Evolutionary conservation across 331 rosid species (phyloP).

Genomic region (Quercus lobata): DNA sequence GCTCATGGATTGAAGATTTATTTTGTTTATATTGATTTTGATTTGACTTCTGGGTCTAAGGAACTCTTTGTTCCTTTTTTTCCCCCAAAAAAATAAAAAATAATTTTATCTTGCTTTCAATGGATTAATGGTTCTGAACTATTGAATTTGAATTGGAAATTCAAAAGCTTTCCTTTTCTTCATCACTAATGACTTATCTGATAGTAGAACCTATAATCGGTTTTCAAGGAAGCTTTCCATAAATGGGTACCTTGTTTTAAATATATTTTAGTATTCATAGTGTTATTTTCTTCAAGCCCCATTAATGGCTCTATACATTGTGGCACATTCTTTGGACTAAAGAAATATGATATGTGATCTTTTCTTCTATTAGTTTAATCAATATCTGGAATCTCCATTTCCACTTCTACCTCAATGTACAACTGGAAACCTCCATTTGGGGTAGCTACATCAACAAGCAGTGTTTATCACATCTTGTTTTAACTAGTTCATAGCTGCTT

Average conservation of each 20-base stretch:
- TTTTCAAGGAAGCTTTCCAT: not conserved
- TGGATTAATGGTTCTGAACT: slow-evolving; percentile 8
- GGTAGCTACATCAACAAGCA: slow-evolving; percentile 2
- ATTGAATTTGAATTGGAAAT: not conserved
- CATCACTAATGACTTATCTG: not conserved
- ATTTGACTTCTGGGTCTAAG: not conserved
- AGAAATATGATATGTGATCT: not conserved
- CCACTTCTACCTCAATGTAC: not conserved
- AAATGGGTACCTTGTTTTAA: not conserved
- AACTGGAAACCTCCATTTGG: not conserved
- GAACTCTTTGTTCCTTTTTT: not conserved
- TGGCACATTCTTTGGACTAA: not conserved
- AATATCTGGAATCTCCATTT: not conserved
- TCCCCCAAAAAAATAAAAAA: too few relatives aligned
- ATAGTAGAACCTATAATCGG: not conserved
- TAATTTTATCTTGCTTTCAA: not conserved
- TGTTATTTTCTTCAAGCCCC: slow-evolving; percentile 10
- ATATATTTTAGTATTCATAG: not conserved
- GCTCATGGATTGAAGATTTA: not conserved
- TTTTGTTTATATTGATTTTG: slow-evolving; percentile 5
- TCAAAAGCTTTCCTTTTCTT: slow-evolving; percentile 10
- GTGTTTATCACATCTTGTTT: not conserved
- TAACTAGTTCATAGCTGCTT: slow-evolving; percentile 1
- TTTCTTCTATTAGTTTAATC: not conserved
- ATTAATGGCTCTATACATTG: not conserved